Percentiles rank a stretch among this genome's conserved stretches.
These are phyloP conservation scores for Lentinula sp. DNA, from an alignment of 768 basidiomycete genomes.

Conservation along the genomic window DNA sequence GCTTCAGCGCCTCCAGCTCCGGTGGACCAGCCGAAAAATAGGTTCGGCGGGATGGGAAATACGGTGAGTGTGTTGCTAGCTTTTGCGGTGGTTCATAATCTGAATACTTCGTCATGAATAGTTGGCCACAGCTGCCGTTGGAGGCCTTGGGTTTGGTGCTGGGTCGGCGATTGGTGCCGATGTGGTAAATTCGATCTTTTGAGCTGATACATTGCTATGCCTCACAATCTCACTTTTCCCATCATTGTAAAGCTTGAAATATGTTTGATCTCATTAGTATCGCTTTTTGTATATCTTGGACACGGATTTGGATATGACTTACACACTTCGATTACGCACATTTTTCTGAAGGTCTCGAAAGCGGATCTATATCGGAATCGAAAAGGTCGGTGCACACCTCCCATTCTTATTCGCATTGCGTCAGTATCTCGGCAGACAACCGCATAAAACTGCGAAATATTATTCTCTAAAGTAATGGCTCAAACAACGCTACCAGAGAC, in stretches of 20 bases:
- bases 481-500: background rate
- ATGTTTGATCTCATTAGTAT: too few species aligned
- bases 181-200: conserved; percentile 45
- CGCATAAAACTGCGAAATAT: background rate
- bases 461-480: background rate
- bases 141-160: conserved; percentile 75
- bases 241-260: too few species aligned
- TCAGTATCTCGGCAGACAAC: background rate
- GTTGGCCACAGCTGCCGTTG: conserved; percentile 58
- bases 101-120: conserved; percentile 8
- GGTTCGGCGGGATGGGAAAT: conserved; percentile 49
- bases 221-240: too few species aligned
- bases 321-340: too few species aligned
- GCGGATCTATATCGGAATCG: background rate
- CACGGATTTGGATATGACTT: too few species aligned
- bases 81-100: background rate
- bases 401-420: background rate
- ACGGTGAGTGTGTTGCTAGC: conserved; percentile 34
- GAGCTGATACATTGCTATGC: background rate
- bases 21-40: conserved; percentile 39
- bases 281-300: too few species aligned
- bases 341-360: background rate
- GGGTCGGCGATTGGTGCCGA: conserved; percentile 40
- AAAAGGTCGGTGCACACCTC: background rate
- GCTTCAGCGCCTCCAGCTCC: conserved; percentile 20